A percentile compares a stretch with the other conserved stretches of the same genome.
These are phyloP conservation scores for Linnemannia zychae DNA, from an alignment of 192 early-diverging fungal species.

Conservation along the genomic window DNA sequence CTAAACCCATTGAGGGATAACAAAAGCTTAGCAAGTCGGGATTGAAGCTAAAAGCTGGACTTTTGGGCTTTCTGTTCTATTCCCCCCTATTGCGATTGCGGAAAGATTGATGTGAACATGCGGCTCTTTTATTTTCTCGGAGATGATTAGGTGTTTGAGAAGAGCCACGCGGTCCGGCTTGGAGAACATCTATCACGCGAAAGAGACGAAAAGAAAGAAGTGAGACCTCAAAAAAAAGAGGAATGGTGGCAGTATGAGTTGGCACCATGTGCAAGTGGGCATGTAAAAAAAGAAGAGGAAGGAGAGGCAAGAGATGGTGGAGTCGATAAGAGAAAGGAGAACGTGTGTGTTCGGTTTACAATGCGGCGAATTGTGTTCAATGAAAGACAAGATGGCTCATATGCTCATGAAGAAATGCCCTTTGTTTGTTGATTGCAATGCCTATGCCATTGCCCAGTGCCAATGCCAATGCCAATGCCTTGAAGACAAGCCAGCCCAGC, in stretches of 20 bases:
- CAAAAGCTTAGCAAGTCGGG: not conserved
- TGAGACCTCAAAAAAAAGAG: not conserved
- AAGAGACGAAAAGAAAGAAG: not conserved
- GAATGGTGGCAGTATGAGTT: not conserved
- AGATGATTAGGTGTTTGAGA: not conserved
- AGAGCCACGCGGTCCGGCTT: not conserved
- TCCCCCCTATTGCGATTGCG: not conserved
- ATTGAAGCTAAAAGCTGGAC: not conserved
- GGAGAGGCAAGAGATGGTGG: not conserved
- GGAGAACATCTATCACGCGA: not conserved
- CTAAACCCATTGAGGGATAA: not conserved
- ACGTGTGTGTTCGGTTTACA: constrained; percentile 7
- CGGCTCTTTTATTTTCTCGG: not conserved
- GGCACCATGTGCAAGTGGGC: not conserved
- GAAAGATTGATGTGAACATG: constrained; percentile 28
- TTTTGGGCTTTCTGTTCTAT: constrained; percentile 1
- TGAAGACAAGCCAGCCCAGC: not conserved
- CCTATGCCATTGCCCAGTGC: not conserved
- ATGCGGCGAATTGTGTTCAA: not conserved
- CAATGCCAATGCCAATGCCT: not conserved
- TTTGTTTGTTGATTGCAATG: constrained; percentile 6
- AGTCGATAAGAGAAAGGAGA: not conserved
- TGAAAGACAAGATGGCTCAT: not conserved
- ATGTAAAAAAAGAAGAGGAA: not conserved
- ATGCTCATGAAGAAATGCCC: not conserved